These are phyloP conservation scores for Avena insularis DNA, from an alignment of 176 grass and related monocot genomes.

Conservation along the genomic window DNA sequence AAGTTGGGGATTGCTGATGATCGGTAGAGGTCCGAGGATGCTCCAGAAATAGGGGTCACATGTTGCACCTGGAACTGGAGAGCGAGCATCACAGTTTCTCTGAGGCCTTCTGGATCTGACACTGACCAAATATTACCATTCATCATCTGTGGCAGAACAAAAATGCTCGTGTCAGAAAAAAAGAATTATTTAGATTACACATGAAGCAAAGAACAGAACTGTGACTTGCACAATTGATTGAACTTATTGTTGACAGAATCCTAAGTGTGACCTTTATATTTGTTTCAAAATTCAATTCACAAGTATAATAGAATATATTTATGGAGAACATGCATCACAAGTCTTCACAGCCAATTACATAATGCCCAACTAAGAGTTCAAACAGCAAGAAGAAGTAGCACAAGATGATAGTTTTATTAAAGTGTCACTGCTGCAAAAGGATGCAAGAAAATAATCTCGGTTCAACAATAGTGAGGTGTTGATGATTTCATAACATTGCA, in stretches of 20 bases:
- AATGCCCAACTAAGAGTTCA: background rate
- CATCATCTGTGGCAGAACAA: conserved; percentile 66
- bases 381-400: background rate
- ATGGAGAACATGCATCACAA: background rate
- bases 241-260: background rate
- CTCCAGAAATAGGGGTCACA: conserved; percentile 41
- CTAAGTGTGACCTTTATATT: background rate
- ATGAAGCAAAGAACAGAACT: background rate
- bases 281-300: background rate
- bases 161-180: conserved; percentile 19
- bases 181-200: background rate
- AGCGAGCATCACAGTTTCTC: conserved; percentile 67
- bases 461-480: background rate
- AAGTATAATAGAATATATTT: background rate
- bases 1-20: conserved; percentile 63
- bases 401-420: background rate
- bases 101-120: conserved; percentile 57
- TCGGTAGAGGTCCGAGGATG: conserved; percentile 53
- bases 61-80: conserved; percentile 78
- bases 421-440: background rate
- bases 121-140: conserved; percentile 86
- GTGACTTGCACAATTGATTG: background rate
- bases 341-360: background rate
- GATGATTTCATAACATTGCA: background rate
- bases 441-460: background rate